These are phyloP conservation scores for Cercospora citrullina DNA, from an alignment of 2,329 filamentous ascomycete genomes.

Conservation along the genomic window DNA sequence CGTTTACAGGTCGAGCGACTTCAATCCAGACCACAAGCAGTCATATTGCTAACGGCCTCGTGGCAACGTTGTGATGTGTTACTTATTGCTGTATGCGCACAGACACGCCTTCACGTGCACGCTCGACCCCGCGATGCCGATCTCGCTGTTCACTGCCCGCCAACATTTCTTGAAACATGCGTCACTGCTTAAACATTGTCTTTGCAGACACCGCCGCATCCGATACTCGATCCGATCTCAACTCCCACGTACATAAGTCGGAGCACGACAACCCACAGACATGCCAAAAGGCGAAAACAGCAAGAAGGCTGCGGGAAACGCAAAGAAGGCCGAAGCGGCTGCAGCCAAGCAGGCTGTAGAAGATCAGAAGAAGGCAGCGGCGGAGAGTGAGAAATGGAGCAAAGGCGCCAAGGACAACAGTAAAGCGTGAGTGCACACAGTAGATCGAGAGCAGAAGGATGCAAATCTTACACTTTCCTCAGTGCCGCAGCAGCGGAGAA, in stretches of 20 bases:
- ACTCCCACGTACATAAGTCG: neutral
- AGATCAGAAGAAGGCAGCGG: constrained; percentile 64
- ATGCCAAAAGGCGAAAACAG: constrained; percentile 62
- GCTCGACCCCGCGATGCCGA: neutral
- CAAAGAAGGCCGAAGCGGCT: constrained; percentile 86
- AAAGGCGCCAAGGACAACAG: constrained; percentile 81
- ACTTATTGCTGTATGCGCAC: neutral
- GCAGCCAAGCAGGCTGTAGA: constrained; percentile 74
- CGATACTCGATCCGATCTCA: neutral
- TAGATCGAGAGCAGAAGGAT: neutral
- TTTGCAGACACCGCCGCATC: neutral
- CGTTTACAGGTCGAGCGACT: neutral
- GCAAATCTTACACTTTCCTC: constrained; percentile 20
- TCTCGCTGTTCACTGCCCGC: constrained; percentile 1
- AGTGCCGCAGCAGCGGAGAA: constrained; percentile 85
- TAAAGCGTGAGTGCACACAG: constrained; percentile 72
- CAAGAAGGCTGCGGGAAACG: constrained; percentile 88
- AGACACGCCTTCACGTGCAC: neutral
- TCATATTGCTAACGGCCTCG: neutral
- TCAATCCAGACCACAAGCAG: neutral
- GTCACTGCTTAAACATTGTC: constrained; percentile 10
- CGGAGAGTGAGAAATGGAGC: constrained; percentile 75
- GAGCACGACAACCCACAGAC: neutral
- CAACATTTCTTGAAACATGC: constrained; percentile 7
- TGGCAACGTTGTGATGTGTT: neutral